Evolutionary conservation across 2,329 filamentous ascomycete species (phyloP), one percentile per base, ranked within the genome.

Genomic region (Niveomyces coronatus): DNA sequence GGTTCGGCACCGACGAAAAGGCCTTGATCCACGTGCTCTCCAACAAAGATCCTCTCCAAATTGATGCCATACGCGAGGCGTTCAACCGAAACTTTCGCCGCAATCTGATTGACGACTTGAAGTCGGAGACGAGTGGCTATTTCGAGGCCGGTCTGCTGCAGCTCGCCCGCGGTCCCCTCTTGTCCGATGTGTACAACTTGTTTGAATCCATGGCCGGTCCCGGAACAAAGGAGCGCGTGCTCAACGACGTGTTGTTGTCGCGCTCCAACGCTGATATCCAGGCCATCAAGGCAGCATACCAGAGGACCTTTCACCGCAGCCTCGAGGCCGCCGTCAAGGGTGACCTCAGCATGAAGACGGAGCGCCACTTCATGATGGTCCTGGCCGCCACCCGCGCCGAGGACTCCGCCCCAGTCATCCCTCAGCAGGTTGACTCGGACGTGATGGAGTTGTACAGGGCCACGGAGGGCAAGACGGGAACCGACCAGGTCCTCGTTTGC

Each of bases 1-100:
- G 87, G 0, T 85, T 94, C 45, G 89, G 88, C 23, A 95, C 88
- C 0, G 78, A 96, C 51, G 88, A 95, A 57, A 81, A 78, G 51
- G 60, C 72, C 0, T 64, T 96, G 13, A 88, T 94, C 45, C 64
- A 67, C 3, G 64, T 80, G 3, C 65, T 96, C 8, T 64, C 81
- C 3, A 74, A 70, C 47, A 80, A 87, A 45, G 85, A 93, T 46
- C 82, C 88, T 1, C 65, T 87, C 4, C 84, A 94, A 55, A 71
- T 91, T 45, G 74, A 79, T 33, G 67, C 74, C 8, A 67, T 93
- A 36, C 75, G 79, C 40, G 57, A 69, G 7, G 71, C 81, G 3
- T 96, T 82, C 63, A 64, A 76, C 34, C 63, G 76, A 41, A 63
- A 68, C 44, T 71, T 81, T 59, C 66, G 68, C 33, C 80, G 85